Evolutionary conservation across 139 green algal species (phyloP), one percentile per base, ranked within the genome.

Genomic region (Volvox reticuliferus): DNA sequence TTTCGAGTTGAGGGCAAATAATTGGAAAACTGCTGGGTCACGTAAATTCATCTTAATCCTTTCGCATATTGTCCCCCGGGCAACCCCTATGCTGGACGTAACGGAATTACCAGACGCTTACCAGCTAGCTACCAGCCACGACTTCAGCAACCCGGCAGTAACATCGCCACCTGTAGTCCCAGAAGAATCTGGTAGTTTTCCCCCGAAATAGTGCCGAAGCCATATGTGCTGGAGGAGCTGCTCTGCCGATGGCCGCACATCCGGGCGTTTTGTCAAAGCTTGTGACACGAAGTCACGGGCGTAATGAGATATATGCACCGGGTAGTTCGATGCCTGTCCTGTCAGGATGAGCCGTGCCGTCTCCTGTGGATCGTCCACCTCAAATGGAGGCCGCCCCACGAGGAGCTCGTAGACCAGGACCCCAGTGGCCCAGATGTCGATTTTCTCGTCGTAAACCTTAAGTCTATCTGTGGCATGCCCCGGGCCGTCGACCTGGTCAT

Each of bases 141-240:
- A 85, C 24, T 91, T 91, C n/a, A 91, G 61, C 33, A 86, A 32
- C 0, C 62, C 61, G 0, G 86, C 69, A 12, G 86, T 65, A 14
- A 83, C 30, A 16, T 1, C 44, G 28, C 44, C 20, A 24, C 71
- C 55, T 1, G 50, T n/a, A 14, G 73, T 18, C 17, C 65, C 55
- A 2, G 50, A 67, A 9, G 86, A 9, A 32, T 90, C 86, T 0
- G 86, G 86, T 22, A 90, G 2, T 55, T 90, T 90, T 2, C 86
- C 86, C 13, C 73, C 73, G 5, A 90, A 90, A 55, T 90, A 18
- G 44, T 84, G 86, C 3, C 87, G 79, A 86, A 97, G 82, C 92
- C 95, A 97, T 18, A 92, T 88, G 83, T 98, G 96, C 61, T 93
- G 65, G 82, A 97, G 93, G 83, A 98, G 91, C 62, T 95, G 71